Percentiles rank a stretch among this genome's conserved stretches.
phyloP scores from a whole-genome alignment of 306 rosid species.

The Myrica gale region DNA sequence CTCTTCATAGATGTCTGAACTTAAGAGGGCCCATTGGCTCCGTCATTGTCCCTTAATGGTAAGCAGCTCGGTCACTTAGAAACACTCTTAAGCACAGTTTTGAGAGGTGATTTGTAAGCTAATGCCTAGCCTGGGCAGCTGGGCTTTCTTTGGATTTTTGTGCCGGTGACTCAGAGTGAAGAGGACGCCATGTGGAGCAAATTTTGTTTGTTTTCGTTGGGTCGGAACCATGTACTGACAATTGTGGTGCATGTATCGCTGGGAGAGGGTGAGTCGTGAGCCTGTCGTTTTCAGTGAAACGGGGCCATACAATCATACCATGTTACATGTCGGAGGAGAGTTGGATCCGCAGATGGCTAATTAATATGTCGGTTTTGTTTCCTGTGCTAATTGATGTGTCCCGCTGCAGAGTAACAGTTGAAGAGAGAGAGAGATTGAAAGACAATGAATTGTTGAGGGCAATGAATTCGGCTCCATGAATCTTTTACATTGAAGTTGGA shows the following conservation, averaged over 20 bases:
- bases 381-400: too few relatives aligned
- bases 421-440: too few relatives aligned
- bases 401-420: too few relatives aligned
- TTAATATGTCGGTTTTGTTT: neutral
- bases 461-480: too few relatives aligned
- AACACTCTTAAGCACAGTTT: too few relatives aligned
- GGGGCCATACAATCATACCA: neutral
- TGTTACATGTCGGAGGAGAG: slow-evolving; percentile 11
- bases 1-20: neutral
- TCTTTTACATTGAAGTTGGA: too few relatives aligned
- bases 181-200: neutral
- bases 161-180: neutral
- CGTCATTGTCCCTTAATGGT: neutral
- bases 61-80: neutral
- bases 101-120: neutral
- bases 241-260: too few relatives aligned
- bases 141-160: neutral
- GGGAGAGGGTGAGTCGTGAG: neutral
- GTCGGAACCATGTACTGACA: slow-evolving; percentile 9
- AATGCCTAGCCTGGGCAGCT: neutral
- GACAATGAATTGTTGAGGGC: too few relatives aligned
- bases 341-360: slow-evolving; percentile 1
- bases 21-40: neutral
- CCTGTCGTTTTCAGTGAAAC: neutral
- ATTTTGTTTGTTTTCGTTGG: neutral